Percentiles rank a stretch among this genome's conserved stretches.
phyloP scores from a whole-genome alignment of 1,284 basidiomycete species.

The Tremellales sp. region DNA sequence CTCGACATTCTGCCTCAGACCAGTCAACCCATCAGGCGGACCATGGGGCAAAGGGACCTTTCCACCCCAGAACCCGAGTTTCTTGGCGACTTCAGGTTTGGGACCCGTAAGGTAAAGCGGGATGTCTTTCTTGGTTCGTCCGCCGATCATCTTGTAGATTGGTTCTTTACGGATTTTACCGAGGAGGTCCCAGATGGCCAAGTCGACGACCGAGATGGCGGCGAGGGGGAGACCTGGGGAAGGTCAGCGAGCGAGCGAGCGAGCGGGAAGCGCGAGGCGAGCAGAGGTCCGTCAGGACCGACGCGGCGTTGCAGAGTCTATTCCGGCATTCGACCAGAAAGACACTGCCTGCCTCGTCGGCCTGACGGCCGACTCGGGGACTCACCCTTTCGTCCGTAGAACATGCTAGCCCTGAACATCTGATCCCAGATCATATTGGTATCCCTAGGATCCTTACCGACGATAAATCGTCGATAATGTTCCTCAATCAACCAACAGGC shows the following conservation, averaged over 20 bases:
- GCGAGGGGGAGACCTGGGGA: slow-evolving; percentile 53
- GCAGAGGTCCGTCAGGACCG: no score
- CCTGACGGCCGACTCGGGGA: no score
- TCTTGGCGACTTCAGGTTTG: slow-evolving; percentile 50
- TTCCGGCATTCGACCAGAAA: no score
- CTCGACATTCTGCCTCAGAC: slow-evolving; percentile 54
- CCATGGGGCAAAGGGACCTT: slow-evolving; percentile 55
- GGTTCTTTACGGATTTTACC: slow-evolving; percentile 57
- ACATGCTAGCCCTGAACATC: slow-evolving; percentile 52
- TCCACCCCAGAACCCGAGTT: slow-evolving; percentile 55
- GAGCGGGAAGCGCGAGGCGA: not conserved
- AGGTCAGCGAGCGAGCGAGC: not conserved
- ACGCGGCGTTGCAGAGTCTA: no score
- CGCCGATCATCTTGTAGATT: slow-evolving; percentile 58
- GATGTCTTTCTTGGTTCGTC: slow-evolving; percentile 53
- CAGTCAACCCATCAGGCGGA: slow-evolving; percentile 51
- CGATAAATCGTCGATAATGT: slow-evolving; percentile 55
- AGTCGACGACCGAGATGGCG: slow-evolving; percentile 54
- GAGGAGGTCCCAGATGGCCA: slow-evolving; percentile 56
- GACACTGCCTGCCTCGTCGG: no score
- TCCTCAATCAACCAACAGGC: slow-evolving; percentile 57
- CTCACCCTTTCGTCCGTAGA: slow-evolving; percentile 54
- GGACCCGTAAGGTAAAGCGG: slow-evolving; percentile 56
- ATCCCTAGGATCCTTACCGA: slow-evolving; percentile 54
- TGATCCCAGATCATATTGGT: slow-evolving; percentile 53